These are phyloP conservation scores for Trichosporon ovoides DNA, from an alignment of 1,284 basidiomycete genomes.

Conservation along the genomic window DNA sequence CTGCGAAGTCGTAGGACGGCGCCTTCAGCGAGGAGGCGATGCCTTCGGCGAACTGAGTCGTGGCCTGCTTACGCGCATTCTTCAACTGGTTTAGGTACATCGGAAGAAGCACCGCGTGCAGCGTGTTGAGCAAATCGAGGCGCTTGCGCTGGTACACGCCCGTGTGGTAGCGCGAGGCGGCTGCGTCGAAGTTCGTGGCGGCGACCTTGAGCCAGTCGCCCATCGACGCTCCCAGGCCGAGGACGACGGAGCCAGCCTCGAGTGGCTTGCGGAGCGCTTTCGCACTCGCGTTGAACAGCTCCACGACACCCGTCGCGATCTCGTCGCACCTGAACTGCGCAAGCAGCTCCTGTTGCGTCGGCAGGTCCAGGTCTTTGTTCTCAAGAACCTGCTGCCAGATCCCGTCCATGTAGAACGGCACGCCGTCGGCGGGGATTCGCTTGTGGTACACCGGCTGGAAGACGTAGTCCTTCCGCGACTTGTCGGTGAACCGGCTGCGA, in stretches of 20 bases:
- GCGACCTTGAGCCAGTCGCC: slow-evolving; percentile 67
- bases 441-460: slow-evolving; percentile 96
- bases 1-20: slow-evolving; percentile 82
- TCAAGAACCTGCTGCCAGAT: slow-evolving; percentile 99
- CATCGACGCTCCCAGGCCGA: slow-evolving; percentile 84
- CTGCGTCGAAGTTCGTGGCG: slow-evolving; percentile 78
- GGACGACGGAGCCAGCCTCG: slow-evolving; percentile 77
- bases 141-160: slow-evolving; percentile 93
- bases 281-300: slow-evolving; percentile 72
- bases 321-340: slow-evolving; percentile 99
- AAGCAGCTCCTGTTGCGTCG: slow-evolving; percentile 94
- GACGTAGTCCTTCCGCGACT: slow-evolving; percentile 66
- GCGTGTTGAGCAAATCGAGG: slow-evolving; percentile 66
- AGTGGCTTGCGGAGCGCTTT: slow-evolving; percentile 77
- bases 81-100: slow-evolving; percentile 95
- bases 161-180: slow-evolving; percentile 91
- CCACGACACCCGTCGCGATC: slow-evolving; percentile 74
- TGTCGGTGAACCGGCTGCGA: slow-evolving; percentile 69
- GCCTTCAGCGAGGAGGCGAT: slow-evolving; percentile 70
- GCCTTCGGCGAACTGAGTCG: slow-evolving; percentile 71
- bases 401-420: slow-evolving; percentile 91
- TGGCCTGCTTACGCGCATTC: slow-evolving; percentile 79
- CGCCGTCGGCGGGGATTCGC: slow-evolving; percentile 95
- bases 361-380: slow-evolving; percentile 97
- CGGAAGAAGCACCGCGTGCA: slow-evolving; percentile 76